Evolutionary conservation across 1,284 basidiomycete genomes (phyloP).

Genomic region (Apiotrichum sp.): DNA sequence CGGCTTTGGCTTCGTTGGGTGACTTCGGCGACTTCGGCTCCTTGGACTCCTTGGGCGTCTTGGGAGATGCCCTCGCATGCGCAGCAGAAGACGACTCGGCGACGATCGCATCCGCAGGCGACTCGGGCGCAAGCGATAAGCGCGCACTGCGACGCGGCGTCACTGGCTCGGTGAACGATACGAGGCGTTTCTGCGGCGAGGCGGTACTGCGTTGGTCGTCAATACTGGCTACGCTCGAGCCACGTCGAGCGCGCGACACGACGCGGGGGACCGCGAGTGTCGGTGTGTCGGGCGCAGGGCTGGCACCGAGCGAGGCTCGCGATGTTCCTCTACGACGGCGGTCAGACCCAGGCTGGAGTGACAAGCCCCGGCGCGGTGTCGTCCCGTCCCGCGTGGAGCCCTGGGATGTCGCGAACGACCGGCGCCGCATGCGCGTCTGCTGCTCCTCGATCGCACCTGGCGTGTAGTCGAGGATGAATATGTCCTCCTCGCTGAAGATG

Average conservation of each 20-base stretch:
- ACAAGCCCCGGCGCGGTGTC: neutral
- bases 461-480: conserved; percentile 25
- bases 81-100: too few relatives aligned
- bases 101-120: too few relatives aligned
- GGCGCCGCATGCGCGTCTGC: neutral
- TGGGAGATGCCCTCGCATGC: too few relatives aligned
- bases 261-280: neutral
- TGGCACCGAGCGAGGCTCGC: neutral
- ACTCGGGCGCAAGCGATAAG: neutral
- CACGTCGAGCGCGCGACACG: neutral
- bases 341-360: neutral
- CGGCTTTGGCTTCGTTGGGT: neutral
- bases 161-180: neutral
- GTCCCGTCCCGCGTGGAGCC: neutral
- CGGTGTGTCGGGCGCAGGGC: neutral
- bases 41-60: neutral
- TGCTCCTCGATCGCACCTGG: conserved; percentile 1
- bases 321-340: neutral
- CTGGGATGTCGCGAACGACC: neutral
- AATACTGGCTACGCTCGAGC: neutral
- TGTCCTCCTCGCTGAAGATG: conserved; percentile 32
- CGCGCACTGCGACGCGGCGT: neutral
- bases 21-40: neutral
- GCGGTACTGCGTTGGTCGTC: neutral
- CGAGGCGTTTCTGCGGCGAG: neutral